A percentile compares a stretch with the other conserved stretches of the same genome.
Evolutionary conservation across 371 early-diverging fungal species (phyloP).

Genomic region (Chytridium lagenaria): DNA sequence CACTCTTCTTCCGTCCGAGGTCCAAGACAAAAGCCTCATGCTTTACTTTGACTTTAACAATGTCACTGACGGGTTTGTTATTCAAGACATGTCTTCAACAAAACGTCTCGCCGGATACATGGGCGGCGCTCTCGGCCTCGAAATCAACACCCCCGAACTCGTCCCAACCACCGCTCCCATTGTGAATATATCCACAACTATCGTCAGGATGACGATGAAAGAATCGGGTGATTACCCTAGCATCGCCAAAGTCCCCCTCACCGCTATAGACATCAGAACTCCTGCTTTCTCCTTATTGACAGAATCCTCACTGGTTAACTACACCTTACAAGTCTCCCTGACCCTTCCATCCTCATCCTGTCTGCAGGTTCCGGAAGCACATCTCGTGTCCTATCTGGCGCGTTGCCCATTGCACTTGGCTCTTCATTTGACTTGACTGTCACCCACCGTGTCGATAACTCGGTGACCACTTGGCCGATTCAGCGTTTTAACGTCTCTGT

Average conservation of each 20-base stretch:
- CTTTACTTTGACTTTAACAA: constrained; percentile 22
- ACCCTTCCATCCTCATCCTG: constrained; percentile 4
- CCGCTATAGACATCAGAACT: not conserved
- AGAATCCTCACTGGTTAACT: not conserved
- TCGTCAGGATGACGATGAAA: constrained; percentile 12
- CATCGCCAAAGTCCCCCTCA: constrained; percentile 1
- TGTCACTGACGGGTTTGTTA: not conserved
- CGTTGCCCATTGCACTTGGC: not conserved
- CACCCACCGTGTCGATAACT: not conserved
- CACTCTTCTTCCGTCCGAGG: constrained; percentile 9
- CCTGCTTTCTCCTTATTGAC: not conserved
- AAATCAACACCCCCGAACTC: not conserved
- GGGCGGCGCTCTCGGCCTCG: constrained; percentile 13
- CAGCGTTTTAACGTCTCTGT: constrained; percentile 16
- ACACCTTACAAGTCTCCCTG: not conserved
- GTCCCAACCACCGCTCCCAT: constrained; percentile 21
- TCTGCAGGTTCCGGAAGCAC: not conserved
- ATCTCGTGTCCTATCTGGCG: not conserved
- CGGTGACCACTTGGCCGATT: constrained; percentile 5
- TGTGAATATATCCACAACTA: not conserved
- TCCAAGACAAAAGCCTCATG: constrained; percentile 1
- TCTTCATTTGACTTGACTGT: not conserved
- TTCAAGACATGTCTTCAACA: constrained; percentile 7
- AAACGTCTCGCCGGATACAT: constrained; percentile 7
- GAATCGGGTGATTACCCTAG: constrained; percentile 20